Percentiles rank a stretch among this genome's conserved stretches.
Evolutionary conservation across 129 eudicot genomes (phyloP).

Genomic region (Lonicera japonica): DNA sequence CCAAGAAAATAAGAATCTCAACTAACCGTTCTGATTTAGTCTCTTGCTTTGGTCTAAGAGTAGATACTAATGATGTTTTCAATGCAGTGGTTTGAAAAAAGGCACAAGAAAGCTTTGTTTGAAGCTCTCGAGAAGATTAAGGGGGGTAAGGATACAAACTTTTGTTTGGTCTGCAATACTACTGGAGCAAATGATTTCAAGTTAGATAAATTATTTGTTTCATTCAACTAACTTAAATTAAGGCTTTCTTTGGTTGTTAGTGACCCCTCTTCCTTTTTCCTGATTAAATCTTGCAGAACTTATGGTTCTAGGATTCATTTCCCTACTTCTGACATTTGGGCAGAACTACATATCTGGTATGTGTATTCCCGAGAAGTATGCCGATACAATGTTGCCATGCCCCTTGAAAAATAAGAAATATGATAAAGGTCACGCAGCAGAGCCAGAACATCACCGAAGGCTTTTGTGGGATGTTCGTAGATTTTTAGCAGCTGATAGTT

Average conservation of each 20-base stretch:
- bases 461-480: constrained; percentile 38
- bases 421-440: background rate
- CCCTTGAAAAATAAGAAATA: background rate
- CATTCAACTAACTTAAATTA: background rate
- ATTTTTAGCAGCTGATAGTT: constrained; percentile 17
- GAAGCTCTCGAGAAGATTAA: constrained; percentile 89
- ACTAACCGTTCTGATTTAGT: background rate
- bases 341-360: constrained; percentile 29
- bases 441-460: constrained; percentile 12
- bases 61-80: constrained; percentile 3
- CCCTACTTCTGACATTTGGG: constrained; percentile 35
- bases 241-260: background rate
- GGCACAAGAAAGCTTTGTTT: constrained; percentile 56
- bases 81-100: constrained; percentile 42
- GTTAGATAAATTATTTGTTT: background rate
- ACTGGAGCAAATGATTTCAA: background rate
- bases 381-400: constrained; percentile 43
- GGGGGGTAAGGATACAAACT: constrained; percentile 71
- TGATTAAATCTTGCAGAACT: constrained; percentile 30
- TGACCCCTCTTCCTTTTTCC: background rate
- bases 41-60: constrained; percentile 4
- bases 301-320: constrained; percentile 54
- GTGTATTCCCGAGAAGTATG: constrained; percentile 24
- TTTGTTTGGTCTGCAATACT: too few species aligned
- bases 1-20: background rate